A percentile compares a stretch with the other conserved stretches of the same genome.
These are phyloP conservation scores for Marvania coccoides DNA, from an alignment of 139 green algal species.

Conservation along the genomic window DNA sequence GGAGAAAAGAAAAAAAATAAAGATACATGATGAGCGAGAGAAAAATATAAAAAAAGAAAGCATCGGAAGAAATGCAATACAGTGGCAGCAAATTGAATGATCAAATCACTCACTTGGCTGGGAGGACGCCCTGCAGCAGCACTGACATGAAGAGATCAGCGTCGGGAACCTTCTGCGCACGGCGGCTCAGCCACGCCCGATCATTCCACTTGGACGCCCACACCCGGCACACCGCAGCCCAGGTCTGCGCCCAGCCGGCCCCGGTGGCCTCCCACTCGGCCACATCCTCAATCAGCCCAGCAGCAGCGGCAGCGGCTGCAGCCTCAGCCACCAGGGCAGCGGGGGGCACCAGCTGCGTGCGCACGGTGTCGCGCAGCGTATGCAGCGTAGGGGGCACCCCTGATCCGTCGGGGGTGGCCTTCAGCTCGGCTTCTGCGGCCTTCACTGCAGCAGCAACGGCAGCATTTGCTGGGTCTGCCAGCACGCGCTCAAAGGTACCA, in stretches of 20 bases:
- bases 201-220: conserved; percentile 86
- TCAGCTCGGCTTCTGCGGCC: conserved; percentile 17
- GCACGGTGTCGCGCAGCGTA: conserved; percentile 23
- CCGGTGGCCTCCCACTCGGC: conserved; percentile 11
- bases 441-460: conserved; percentile 27
- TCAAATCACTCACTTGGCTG: too few species aligned
- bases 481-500: conserved; percentile 70
- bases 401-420: neutral
- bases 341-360: conserved; percentile 27
- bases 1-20: too few species aligned
- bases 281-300: conserved; percentile 19
- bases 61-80: too few species aligned
- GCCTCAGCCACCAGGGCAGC: conserved; percentile 33
- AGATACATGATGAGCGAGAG: too few species aligned
- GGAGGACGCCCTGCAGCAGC: conserved; percentile 64
- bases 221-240: conserved; percentile 68
- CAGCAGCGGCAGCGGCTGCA: conserved; percentile 14
- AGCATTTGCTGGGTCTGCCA: conserved; percentile 45
- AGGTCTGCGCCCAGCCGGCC: conserved; percentile 35
- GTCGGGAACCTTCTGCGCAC: conserved; percentile 55
- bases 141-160: conserved; percentile 71
- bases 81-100: too few species aligned
- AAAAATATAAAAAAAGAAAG: too few species aligned
- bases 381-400: conserved; percentile 30
- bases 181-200: conserved; percentile 60